Evolutionary conservation across 352 stramenopile genomes (phyloP).

Genomic region (Phytophthora pini): DNA sequence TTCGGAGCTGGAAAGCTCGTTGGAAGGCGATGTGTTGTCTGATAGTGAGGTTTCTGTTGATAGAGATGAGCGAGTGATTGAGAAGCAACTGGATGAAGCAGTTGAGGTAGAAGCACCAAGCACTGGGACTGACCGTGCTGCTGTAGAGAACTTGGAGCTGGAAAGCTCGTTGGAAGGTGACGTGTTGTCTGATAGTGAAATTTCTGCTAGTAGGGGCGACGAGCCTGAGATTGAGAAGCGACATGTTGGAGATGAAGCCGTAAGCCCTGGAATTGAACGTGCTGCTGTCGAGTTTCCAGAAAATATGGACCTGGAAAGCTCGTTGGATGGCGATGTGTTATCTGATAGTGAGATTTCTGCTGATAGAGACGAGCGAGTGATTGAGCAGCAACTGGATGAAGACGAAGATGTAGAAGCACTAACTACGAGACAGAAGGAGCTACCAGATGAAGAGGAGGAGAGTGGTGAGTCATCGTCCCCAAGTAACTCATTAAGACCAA

Average conservation of each 20-base stretch:
- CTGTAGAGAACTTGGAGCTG: not conserved
- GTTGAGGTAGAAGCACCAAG: constrained; percentile 1
- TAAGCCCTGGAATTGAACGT: no score
- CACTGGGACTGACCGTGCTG: not conserved
- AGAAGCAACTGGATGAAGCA: not conserved
- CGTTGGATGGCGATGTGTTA: constrained; percentile 6
- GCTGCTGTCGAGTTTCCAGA: not conserved
- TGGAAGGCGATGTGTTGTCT: constrained; percentile 10
- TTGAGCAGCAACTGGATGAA: not conserved
- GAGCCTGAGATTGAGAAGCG: not conserved
- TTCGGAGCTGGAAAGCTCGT: constrained; percentile 4
- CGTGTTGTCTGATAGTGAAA: no score
- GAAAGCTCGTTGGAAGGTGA: no score
- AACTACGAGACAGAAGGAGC: not conserved
- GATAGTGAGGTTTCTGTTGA: constrained; percentile 7
- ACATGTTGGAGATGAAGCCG: no score
- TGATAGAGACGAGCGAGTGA: not conserved
- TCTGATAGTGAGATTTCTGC: constrained; percentile 9
- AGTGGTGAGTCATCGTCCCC: no score
- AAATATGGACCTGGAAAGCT: constrained; percentile 3
- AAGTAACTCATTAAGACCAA: no score
- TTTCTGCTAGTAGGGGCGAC: not conserved
- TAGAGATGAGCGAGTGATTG: constrained; percentile 1
- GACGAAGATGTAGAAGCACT: not conserved
- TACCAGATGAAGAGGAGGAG: no score